Conservation (phyloP, 2,329 filamentous ascomycete species). For the Arachnomyces sp. region DNA sequence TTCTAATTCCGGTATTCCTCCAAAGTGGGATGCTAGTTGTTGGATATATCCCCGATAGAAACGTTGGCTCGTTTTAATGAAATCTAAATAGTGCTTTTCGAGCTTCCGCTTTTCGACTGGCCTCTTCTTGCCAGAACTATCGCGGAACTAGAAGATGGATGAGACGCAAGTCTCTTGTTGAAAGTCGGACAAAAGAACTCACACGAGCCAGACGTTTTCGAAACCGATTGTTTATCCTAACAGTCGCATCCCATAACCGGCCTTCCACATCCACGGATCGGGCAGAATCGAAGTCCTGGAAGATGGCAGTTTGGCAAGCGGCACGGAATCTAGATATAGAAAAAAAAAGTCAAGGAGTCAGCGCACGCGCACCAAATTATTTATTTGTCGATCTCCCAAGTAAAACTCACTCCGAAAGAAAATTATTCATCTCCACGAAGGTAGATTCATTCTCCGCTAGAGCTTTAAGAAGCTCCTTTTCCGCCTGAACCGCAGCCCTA, state of each 20-base stretch:
- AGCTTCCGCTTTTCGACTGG: slow-evolving; percentile 65
- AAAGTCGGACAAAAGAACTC: slow-evolving; percentile 17
- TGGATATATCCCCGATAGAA: slow-evolving; percentile 86
- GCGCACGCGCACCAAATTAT: slow-evolving; percentile 5
- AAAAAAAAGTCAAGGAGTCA: slow-evolving; percentile 7
- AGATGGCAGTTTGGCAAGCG: slow-evolving; percentile 64
- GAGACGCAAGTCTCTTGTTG: slow-evolving; percentile 7
- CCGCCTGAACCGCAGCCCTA: slow-evolving; percentile 37
- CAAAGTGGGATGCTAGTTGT: slow-evolving; percentile 57
- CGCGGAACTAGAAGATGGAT: slow-evolving; percentile 35
- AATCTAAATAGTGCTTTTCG: slow-evolving; percentile 72
- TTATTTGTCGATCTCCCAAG: not conserved
- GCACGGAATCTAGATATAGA: slow-evolving; percentile 54
- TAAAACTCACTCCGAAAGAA: slow-evolving; percentile 32
- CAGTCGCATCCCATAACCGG: slow-evolving; percentile 72
- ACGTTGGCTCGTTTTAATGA: slow-evolving; percentile 77
- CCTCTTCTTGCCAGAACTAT: slow-evolving; percentile 45
- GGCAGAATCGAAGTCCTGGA: slow-evolving; percentile 50
- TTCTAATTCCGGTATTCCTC: slow-evolving; percentile 51
- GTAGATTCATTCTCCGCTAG: slow-evolving; percentile 44
- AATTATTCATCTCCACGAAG: slow-evolving; percentile 43
- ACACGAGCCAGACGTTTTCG: slow-evolving; percentile 58
- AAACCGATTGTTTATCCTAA: slow-evolving; percentile 69
- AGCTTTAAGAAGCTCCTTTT: slow-evolving; percentile 42
- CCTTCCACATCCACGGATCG: slow-evolving; percentile 58